These are phyloP conservation scores for Allium fistulosum DNA, from an alignment of 106 monocot species.

Conservation along the genomic window DNA sequence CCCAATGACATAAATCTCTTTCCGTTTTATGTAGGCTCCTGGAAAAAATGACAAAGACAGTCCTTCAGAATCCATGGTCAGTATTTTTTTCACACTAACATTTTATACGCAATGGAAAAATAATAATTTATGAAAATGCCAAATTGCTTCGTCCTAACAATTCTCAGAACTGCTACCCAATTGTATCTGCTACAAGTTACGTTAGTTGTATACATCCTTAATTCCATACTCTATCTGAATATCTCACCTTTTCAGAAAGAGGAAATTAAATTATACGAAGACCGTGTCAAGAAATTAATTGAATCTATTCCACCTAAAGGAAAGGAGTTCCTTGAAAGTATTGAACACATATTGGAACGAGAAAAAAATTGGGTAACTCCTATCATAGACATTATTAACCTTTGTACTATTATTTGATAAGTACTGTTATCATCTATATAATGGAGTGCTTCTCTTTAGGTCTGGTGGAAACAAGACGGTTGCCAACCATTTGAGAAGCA, in stretches of 20 bases:
- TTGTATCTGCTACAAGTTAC: no score
- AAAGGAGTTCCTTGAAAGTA: constrained; percentile 85
- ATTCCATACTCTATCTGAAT: background rate
- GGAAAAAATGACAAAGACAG: constrained; percentile 97
- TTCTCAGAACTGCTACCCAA: no score
- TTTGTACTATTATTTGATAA: no score
- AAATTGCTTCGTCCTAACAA: no score
- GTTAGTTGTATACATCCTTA: no score
- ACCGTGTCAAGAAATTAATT: constrained; percentile 81
- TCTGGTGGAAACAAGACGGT: constrained; percentile 99
- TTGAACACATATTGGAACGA: constrained; percentile 94
- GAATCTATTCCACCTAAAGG: constrained; percentile 92
- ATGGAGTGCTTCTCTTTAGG: constrained; percentile 18
- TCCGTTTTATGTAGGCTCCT: constrained; percentile 50
- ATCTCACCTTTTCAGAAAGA: constrained; percentile 46
- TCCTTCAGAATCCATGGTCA: constrained; percentile 84
- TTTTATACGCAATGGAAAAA: background rate
- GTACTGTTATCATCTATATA: no score
- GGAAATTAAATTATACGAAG: constrained; percentile 85
- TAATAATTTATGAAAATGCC: no score
- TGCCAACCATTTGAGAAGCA: constrained; percentile 88
- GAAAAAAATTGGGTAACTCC: constrained; percentile 91
- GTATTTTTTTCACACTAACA: background rate
- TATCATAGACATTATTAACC: background rate
- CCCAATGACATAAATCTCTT: background rate